A percentile compares a stretch with the other conserved stretches of the same genome.
phyloP scores from a whole-genome alignment of 2,329 filamentous ascomycete genomes.

The Aureobasidium sp. region DNA sequence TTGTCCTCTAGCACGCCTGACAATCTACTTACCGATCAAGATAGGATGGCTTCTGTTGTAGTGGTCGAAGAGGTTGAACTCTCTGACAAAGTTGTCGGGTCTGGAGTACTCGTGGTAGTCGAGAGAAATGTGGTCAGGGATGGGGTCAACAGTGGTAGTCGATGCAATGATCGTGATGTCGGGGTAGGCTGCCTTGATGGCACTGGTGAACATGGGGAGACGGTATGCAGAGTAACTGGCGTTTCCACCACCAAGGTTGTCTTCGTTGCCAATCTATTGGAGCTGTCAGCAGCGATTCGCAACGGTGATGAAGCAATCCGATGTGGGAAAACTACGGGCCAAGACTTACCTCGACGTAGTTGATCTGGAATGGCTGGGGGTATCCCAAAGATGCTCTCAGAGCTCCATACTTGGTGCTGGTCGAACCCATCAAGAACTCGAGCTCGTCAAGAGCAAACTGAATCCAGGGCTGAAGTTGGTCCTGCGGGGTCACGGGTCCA shows the following conservation, averaged over 20 bases:
- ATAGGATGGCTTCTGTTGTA: constrained; percentile 27
- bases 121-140: constrained; percentile 18
- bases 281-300: not conserved
- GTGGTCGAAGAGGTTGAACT: constrained; percentile 35
- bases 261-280: constrained; percentile 52
- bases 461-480: constrained; percentile 46
- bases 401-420: constrained; percentile 47
- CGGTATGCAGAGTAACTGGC: constrained; percentile 37
- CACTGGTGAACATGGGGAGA: constrained; percentile 51
- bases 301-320: too few species aligned
- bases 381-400: constrained; percentile 52
- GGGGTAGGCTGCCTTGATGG: constrained; percentile 48
- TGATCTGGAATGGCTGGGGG: constrained; percentile 50
- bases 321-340: too few species aligned
- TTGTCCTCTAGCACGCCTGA: not conserved
- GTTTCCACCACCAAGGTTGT: constrained; percentile 45
- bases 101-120: constrained; percentile 27
- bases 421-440: constrained; percentile 51
- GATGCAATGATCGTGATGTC: constrained; percentile 49
- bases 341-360: constrained; percentile 45
- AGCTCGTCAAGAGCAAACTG: constrained; percentile 54
- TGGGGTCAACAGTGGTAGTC: constrained; percentile 23
- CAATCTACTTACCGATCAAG: constrained; percentile 23
- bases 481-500: constrained; percentile 37
- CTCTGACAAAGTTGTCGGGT: constrained; percentile 19